A percentile compares a stretch with the other conserved stretches of the same genome.
phyloP scores from a whole-genome alignment of 1,139 yeast species.

The Saccharomyces hybrid region DNA sequence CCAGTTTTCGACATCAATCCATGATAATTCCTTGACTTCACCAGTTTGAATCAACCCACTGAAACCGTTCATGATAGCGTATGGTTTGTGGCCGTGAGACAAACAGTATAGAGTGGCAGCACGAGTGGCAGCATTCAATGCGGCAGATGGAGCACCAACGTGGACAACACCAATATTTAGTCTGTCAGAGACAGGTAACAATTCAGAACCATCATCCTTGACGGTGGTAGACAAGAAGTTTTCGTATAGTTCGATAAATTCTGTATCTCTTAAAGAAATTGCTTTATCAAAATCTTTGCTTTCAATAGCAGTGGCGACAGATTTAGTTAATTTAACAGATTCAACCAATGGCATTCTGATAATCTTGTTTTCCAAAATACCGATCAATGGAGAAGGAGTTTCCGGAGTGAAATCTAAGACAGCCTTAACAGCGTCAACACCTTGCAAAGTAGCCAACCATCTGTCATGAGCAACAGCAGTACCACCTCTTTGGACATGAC shows the following conservation, averaged over 20 bases:
- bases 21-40: conserved; percentile 50
- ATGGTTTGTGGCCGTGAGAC: conserved; percentile 68
- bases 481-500: conserved; percentile 85
- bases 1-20: conserved; percentile 73
- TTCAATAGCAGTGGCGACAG: conserved; percentile 62
- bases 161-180: conserved; percentile 65
- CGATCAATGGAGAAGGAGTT: conserved; percentile 72
- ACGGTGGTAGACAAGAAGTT: conserved; percentile 60
- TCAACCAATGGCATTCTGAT: conserved; percentile 64
- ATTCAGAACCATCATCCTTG: conserved; percentile 49
- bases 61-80: conserved; percentile 70
- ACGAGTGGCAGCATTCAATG: conserved; percentile 69
- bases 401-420: conserved; percentile 62
- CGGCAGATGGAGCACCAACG: conserved; percentile 81
- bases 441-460: conserved; percentile 68
- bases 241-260: conserved; percentile 57
- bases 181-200: conserved; percentile 49
- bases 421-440: conserved; percentile 77
- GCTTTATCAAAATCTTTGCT: conserved; percentile 56
- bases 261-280: conserved; percentile 61
- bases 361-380: conserved; percentile 63
- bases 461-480: conserved; percentile 78
- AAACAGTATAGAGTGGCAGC: conserved; percentile 69
- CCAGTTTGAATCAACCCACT: conserved; percentile 73
- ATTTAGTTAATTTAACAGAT: conserved; percentile 61